Base-by-base conservation (phyloP, 208 protist species). In the Wallacemonas rigidus region DNA sequence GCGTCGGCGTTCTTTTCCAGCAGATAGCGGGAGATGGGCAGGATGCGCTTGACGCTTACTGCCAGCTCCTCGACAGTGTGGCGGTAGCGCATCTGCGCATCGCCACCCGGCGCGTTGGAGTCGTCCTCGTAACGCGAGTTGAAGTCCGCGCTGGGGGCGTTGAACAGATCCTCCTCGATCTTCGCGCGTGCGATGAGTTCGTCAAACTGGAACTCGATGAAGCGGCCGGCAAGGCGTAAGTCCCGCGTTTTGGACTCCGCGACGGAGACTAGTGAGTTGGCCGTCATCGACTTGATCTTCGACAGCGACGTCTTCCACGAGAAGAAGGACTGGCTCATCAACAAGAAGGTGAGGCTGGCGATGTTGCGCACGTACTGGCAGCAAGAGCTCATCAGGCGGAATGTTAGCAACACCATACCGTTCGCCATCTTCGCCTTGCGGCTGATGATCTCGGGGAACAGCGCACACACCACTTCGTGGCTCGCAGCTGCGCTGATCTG, bases 351-450 rank as follows among this genome's bases (percentile, higher is more conserved):
- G 50, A 67, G 80, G 48, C 76, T 74, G 1, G 90, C 85, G 9
- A 81, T 83, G 40, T 68, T 69, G 60, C 92, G 89, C 40, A 97
- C 92, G 68, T 90, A 79, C 72, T 89, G 82, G 70, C 82, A 95
- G 69, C 85, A 94, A 60, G 81, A 92, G 75, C 90, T 94, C 90
- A 97, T 94, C 61, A 97, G 79, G 65, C 89, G 88, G 70, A 94
- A 92, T 8, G 82, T 88, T 14, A 97, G 78, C 17, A 94, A 75
- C 43, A 92, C 76, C 79, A 97, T 84, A 41, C 90, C 90, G 58
- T 72, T 84, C 61, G 85, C 81, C 90, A 95, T 94, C 9, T 76
- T 75, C 11, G 83, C 83, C 73, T 90, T 88, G 43, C 82, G 69
- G 70, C 85, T 92, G 64, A 94, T 87, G 47, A 95, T 91, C 69